A percentile compares a stretch with the other conserved stretches of the same genome.
Conservation (phyloP, 2,329 filamentous ascomycete species). For the Fusarium newnesense region DNA sequence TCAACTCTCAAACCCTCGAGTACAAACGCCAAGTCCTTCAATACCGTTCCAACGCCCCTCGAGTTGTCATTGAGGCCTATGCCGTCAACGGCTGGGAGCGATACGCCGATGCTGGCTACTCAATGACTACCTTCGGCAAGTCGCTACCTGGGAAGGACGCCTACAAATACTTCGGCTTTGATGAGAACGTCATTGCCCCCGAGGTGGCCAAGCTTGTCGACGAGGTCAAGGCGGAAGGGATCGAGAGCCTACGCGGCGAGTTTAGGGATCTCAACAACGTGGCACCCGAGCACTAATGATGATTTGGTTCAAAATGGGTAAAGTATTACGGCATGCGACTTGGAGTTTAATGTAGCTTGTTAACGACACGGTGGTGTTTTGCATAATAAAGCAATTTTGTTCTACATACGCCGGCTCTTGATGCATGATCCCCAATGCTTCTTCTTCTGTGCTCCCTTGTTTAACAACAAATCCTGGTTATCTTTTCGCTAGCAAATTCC, state of each 20-base stretch:
- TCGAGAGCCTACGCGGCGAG: constrained; percentile 46
- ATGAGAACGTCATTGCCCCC: constrained; percentile 54
- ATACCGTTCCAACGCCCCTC: constrained; percentile 55
- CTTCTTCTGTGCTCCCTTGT: neutral
- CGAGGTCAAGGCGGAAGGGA: constrained; percentile 45
- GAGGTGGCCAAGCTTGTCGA: constrained; percentile 49
- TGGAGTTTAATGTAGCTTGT: constrained; percentile 19
- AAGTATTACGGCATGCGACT: neutral
- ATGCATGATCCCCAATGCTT: neutral
- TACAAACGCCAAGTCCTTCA: constrained; percentile 59
- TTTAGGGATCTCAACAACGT: constrained; percentile 46
- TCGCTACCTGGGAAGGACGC: constrained; percentile 63
- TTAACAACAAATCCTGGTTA: neutral
- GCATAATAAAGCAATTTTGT: constrained; percentile 15
- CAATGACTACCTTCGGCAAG: constrained; percentile 65
- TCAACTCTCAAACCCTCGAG: constrained; percentile 54
- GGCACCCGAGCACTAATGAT: constrained; percentile 35
- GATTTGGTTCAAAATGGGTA: constrained; percentile 2
- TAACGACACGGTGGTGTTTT: constrained; percentile 9
- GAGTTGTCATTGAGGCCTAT: constrained; percentile 70
- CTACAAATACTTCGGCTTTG: constrained; percentile 67
- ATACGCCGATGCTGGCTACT: constrained; percentile 66
- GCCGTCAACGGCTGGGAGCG: constrained; percentile 68
- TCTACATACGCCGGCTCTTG: neutral
- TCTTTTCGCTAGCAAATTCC: neutral